phyloP scores from a whole-genome alignment of 768 basidiomycete species.

The Scleroderma bovista region DNA sequence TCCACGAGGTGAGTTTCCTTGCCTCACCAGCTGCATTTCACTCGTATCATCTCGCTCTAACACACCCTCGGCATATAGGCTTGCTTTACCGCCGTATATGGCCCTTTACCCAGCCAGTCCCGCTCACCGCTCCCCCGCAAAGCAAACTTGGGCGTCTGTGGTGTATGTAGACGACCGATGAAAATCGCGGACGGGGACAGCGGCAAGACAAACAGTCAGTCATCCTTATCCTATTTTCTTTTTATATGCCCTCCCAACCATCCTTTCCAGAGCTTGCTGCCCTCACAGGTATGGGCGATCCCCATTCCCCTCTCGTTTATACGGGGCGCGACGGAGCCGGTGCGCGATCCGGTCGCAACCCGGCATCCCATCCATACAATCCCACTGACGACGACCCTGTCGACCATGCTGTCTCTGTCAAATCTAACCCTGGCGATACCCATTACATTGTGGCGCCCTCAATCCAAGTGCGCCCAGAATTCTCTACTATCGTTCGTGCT shows the following conservation, averaged over 20 bases:
- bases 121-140: conserved; percentile 55
- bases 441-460: conserved; percentile 85
- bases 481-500: conserved; percentile 71
- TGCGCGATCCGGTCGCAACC: conserved; percentile 31
- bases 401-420: conserved; percentile 50
- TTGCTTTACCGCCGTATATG: conserved; percentile 96
- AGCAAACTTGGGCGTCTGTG: conserved; percentile 89
- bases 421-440: conserved; percentile 41
- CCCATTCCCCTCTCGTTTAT: conserved; percentile 47
- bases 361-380: conserved; percentile 39
- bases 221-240: background rate
- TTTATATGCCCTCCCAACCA: conserved; percentile 7
- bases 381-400: conserved; percentile 84
- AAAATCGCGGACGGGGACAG: conserved; percentile 86
- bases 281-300: conserved; percentile 83
- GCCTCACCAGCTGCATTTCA: background rate
- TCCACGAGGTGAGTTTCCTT: conserved; percentile 70
- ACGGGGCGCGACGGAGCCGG: conserved; percentile 58
- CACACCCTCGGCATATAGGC: conserved; percentile 45
- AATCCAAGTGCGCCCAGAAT: conserved; percentile 92
- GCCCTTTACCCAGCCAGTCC: conserved; percentile 63
- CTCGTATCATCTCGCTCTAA: background rate
- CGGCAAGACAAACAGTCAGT: conserved; percentile 81
- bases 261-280: conserved; percentile 78
- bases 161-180: conserved; percentile 96